Evolutionary conservation across 2,329 filamentous ascomycete genomes (phyloP).

Genomic region (Akanthomyces uredinophilus): DNA sequence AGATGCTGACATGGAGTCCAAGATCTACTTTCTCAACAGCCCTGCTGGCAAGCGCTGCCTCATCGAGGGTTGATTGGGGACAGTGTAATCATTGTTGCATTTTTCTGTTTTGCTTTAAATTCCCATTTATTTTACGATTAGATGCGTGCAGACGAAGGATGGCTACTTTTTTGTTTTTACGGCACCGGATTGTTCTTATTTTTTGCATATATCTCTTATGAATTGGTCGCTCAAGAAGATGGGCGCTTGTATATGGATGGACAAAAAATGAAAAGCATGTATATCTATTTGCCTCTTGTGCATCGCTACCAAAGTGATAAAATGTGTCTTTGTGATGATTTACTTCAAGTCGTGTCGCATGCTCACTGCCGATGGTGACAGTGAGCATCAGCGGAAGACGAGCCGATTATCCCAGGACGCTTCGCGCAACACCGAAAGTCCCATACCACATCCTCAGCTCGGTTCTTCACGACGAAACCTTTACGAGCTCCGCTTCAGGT

Average conservation of each 20-base stretch:
- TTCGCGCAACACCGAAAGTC: too few species aligned
- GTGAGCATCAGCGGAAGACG: too few species aligned
- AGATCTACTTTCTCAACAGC: constrained; percentile 29
- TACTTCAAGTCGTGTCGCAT: not conserved
- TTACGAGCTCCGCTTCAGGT: too few species aligned
- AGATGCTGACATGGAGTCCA: constrained; percentile 32
- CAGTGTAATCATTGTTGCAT: not conserved
- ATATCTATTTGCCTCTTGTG: not conserved
- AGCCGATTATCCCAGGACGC: too few species aligned
- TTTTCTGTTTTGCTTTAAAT: not conserved
- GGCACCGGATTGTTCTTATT: not conserved
- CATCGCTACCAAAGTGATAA: not conserved
- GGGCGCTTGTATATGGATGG: not conserved
- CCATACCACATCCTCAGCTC: too few species aligned
- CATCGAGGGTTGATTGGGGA: constrained; percentile 17
- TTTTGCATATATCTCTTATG: not conserved
- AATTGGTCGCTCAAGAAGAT: not conserved
- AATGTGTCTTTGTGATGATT: not conserved
- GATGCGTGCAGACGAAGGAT: not conserved
- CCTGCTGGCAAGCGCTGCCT: constrained; percentile 30
- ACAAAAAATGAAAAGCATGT: not conserved
- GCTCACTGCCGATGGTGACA: too few species aligned
- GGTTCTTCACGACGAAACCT: too few species aligned
- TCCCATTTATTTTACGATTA: not conserved
- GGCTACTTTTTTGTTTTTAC: not conserved